Conservation (phyloP, 1,284 basidiomycete genomes). For the Thecaphora frezii region DNA sequence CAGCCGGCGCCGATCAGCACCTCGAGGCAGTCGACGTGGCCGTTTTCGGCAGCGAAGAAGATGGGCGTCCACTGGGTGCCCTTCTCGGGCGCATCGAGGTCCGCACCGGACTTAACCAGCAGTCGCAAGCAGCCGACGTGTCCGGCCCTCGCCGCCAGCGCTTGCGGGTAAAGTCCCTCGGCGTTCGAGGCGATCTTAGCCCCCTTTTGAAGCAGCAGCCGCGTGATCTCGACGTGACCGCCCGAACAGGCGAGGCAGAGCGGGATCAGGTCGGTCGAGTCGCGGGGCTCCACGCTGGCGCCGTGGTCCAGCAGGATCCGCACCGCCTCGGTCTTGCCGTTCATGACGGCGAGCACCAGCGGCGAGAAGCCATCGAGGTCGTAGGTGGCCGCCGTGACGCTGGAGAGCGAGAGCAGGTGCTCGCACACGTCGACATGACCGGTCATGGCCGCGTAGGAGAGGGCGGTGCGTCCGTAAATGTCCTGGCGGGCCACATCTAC, state of each 20-base stretch:
- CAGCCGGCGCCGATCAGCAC: slow-evolving; percentile 79
- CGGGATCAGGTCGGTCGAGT: slow-evolving; percentile 73
- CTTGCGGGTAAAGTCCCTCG: slow-evolving; percentile 93
- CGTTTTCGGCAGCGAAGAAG: slow-evolving; percentile 90
- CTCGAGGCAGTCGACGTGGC: slow-evolving; percentile 74
- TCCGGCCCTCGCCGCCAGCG: slow-evolving; percentile 95
- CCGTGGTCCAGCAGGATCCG: slow-evolving; percentile 50
- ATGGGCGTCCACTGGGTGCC: slow-evolving; percentile 96
- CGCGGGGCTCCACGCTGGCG: slow-evolving; percentile 42
- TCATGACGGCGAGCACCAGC: slow-evolving; percentile 85
- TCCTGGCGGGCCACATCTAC: slow-evolving; percentile 73
- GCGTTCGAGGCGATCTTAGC: slow-evolving; percentile 81
- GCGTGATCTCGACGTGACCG: slow-evolving; percentile 82
- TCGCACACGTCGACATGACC: slow-evolving; percentile 78
- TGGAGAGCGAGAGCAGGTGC: slow-evolving; percentile 72
- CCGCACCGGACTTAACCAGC: slow-evolving; percentile 65
- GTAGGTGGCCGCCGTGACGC: slow-evolving; percentile 69
- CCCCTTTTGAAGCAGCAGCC: slow-evolving; percentile 74
- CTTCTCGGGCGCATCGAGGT: slow-evolving; percentile 77
- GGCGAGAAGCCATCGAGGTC: slow-evolving; percentile 83
- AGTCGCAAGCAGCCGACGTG: slow-evolving; percentile 79
- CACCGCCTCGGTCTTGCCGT: slow-evolving; percentile 77
- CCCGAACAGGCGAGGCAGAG: slow-evolving; percentile 86
- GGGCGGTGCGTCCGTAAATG: slow-evolving; percentile 85
- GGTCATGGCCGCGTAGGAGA: slow-evolving; percentile 95